Conservation (phyloP, 2,329 filamentous ascomycete genomes). For the Monilinia polystroma region DNA sequence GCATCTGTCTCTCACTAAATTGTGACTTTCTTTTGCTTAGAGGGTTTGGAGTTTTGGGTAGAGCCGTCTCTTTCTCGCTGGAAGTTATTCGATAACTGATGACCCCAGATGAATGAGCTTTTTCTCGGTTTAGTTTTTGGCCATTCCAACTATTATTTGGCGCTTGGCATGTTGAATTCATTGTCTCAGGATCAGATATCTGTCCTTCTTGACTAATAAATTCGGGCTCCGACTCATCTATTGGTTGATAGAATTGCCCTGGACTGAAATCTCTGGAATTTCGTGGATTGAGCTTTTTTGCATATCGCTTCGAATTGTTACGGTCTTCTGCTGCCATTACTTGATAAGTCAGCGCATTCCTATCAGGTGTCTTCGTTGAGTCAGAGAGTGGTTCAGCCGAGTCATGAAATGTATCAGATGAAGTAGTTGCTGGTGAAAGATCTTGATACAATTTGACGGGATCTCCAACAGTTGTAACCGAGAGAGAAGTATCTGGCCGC, state of each 20-base stretch:
- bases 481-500: slow-evolving; percentile 12
- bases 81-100: neutral
- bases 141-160: neutral
- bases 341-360: neutral
- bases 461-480: slow-evolving; percentile 1
- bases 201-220: neutral
- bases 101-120: neutral
- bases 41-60: neutral
- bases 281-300: slow-evolving; percentile 3
- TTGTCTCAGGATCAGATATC: neutral
- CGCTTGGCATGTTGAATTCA: neutral
- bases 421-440: neutral
- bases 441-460: slow-evolving; percentile 18
- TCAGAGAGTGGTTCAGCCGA: neutral
- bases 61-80: neutral
- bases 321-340: slow-evolving; percentile 7
- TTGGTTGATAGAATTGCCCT: neutral
- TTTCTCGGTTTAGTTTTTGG: neutral
- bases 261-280: slow-evolving; percentile 9
- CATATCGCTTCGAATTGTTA: slow-evolving; percentile 7
- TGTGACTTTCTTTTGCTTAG: slow-evolving; percentile 12
- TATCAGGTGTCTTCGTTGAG: neutral
- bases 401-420: neutral
- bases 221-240: neutral
- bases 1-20: slow-evolving; percentile 13